Base-by-base conservation (phyloP, 495 filamentous ascomycete genomes). In the Elaphomyces granulatus region DNA sequence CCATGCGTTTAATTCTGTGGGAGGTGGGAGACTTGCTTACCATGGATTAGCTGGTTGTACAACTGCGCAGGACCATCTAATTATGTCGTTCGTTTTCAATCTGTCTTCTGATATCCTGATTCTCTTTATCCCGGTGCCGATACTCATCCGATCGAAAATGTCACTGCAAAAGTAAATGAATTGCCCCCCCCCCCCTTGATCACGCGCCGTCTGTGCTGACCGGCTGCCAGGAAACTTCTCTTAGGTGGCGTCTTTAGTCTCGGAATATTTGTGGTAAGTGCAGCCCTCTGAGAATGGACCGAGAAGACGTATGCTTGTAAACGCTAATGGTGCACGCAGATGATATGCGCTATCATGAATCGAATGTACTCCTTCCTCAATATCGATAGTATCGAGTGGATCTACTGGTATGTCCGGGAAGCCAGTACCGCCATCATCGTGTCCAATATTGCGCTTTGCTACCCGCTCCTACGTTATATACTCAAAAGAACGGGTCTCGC, bases 351-450 rank as follows among this genome's bases (percentile, higher is more conserved):
- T 17, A 48, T 64, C 18, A 46, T 70, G 7, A 70, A 58, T 40
- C 69, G 69, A 46, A 49, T 56, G 43, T 70, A 58, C 53, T 66
- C 61, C 50, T 56, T 70, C 28, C 45, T 45, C 14, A 49, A 61
- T 38, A 52, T 60, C 31, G 58, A 50, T 44, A 61, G 60, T 17
- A 54, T 60, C 2, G 45, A 46, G n/a, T 72, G 69, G 47, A 63
- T 66, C 48, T 48, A 64, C 4, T 72, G 67, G 66, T 70, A 72
- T 45, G 54, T 61, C 20, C 63, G 64, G 14, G 68, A 72, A 46
- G 56, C 64, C 1, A 54, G 55, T 0, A 57, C 63, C 1, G 60
- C 61, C 1, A 50, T 71, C 12, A 66, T 64, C 42, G 65, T 71
- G 6, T 51, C 63, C 31, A 72, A 68, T 42, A 45, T 71, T 12